A percentile compares a stretch with the other conserved stretches of the same genome.
Evolutionary conservation across 2,329 filamentous ascomycete genomes (phyloP).

Genomic region (Aspergillus phoenicis): DNA sequence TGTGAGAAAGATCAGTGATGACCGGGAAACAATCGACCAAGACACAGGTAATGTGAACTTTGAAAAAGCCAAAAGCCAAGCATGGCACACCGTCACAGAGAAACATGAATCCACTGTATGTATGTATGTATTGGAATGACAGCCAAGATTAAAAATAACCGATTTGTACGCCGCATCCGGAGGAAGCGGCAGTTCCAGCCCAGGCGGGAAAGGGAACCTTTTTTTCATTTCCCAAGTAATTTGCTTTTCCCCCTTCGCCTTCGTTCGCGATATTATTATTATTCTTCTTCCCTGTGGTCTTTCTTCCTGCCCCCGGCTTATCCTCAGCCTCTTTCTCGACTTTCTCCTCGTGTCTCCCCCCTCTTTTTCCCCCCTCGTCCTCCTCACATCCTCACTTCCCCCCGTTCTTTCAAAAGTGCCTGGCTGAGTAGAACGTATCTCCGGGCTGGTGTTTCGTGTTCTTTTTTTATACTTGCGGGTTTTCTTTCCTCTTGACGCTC

Average conservation of each 20-base stretch:
- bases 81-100: not conserved
- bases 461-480: not conserved
- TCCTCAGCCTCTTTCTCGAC: not conserved
- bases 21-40: too few species aligned
- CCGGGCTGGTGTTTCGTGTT: not conserved
- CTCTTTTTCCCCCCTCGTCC: conserved; percentile 4
- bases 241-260: not conserved
- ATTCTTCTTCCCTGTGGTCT: conserved; percentile 11
- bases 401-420: not conserved
- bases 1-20: not conserved
- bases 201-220: not conserved
- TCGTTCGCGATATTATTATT: not conserved
- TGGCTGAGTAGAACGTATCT: not conserved
- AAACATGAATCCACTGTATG: not conserved
- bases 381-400: conserved; percentile 8
- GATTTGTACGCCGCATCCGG: conserved; percentile 17
- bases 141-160: conserved; percentile 5
- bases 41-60: not conserved
- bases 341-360: not conserved
- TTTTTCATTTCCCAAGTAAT: not conserved
- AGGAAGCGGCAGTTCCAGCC: not conserved
- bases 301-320: conserved; percentile 1
- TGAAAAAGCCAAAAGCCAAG: not conserved
- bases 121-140: not conserved
- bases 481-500: not conserved